Percentiles rank a stretch among this genome's conserved stretches.
phyloP scores from a whole-genome alignment of 1,284 basidiomycete genomes.

The Inonotus hispidus region DNA sequence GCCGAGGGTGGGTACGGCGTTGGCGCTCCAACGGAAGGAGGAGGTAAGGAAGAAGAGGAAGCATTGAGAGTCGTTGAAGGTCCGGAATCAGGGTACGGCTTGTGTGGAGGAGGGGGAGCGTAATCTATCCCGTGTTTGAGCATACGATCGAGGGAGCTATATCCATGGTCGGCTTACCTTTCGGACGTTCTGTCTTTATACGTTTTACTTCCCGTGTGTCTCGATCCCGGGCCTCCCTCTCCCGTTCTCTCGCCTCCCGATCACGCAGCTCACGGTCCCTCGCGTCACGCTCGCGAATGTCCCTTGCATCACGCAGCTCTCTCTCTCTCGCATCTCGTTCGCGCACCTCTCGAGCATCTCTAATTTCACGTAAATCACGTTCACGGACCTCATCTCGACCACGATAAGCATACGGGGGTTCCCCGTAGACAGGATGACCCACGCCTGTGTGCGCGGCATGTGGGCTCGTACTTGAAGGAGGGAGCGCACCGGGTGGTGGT shows the following conservation, averaged over 20 bases:
- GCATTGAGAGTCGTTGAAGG: slow-evolving; percentile 22
- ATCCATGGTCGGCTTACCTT: slow-evolving; percentile 24
- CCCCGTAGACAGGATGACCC: slow-evolving; percentile 19
- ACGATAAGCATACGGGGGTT: slow-evolving; percentile 20
- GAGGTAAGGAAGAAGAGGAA: slow-evolving; percentile 24
- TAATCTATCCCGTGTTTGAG: slow-evolving; percentile 5
- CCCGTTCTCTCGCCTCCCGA: too few species aligned
- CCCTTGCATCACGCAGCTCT: slow-evolving; percentile 11
- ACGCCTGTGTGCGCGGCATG: slow-evolving; percentile 12
- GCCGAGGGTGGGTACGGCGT: slow-evolving; percentile 30
- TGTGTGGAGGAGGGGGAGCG: slow-evolving; percentile 4
- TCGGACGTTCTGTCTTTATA: slow-evolving; percentile 36
- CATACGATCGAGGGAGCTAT: background rate
- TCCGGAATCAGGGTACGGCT: slow-evolving; percentile 13
- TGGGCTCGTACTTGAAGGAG: slow-evolving; percentile 22
- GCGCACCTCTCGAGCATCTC: slow-evolving; percentile 20
- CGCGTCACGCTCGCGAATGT: slow-evolving; percentile 7
- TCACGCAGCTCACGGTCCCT: slow-evolving; percentile 7
- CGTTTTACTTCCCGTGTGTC: slow-evolving; percentile 30
- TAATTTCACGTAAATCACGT: slow-evolving; percentile 5
- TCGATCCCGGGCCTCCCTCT: slow-evolving; percentile 24
- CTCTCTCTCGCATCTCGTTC: slow-evolving; percentile 23
- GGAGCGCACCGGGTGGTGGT: slow-evolving; percentile 22
- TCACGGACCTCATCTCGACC: slow-evolving; percentile 23
- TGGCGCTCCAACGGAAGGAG: slow-evolving; percentile 28